These are phyloP conservation scores for Novymonas esmeraldas DNA, from an alignment of 208 protist species.

Conservation along the genomic window DNA sequence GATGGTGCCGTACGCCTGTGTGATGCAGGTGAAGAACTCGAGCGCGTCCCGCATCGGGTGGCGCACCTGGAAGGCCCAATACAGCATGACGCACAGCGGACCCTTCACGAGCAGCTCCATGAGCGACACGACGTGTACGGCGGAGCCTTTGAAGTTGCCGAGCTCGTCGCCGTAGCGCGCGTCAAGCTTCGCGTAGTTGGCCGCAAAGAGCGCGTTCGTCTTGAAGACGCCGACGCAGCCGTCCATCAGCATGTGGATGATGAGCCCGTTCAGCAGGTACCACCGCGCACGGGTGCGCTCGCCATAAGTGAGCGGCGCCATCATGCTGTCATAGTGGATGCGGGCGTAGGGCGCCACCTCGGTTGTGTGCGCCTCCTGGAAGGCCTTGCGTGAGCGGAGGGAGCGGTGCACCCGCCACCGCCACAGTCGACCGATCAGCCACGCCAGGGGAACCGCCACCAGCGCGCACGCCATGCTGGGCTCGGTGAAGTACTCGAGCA, in stretches of 20 bases:
- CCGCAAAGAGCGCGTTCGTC: slow-evolving; percentile 49
- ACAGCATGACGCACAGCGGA: slow-evolving; percentile 71
- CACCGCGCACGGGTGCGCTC: slow-evolving; percentile 70
- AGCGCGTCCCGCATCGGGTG: slow-evolving; percentile 61
- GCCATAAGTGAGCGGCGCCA: slow-evolving; percentile 41
- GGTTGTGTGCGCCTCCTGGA: slow-evolving; percentile 16
- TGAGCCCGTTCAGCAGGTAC: slow-evolving; percentile 80
- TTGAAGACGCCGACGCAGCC: slow-evolving; percentile 75
- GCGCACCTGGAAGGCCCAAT: slow-evolving; percentile 54
- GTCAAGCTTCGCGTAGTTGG: slow-evolving; percentile 76
- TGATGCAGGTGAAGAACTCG: slow-evolving; percentile 75
- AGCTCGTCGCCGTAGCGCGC: slow-evolving; percentile 52
- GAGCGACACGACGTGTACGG: slow-evolving; percentile 69
- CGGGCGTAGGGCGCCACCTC: slow-evolving; percentile 7
- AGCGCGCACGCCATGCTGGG: slow-evolving; percentile 47
- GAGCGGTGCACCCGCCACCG: slow-evolving; percentile 26
- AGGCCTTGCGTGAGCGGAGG: slow-evolving; percentile 16
- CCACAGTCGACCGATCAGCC: slow-evolving; percentile 31
- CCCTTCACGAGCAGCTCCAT: slow-evolving; percentile 65
- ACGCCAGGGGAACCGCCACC: slow-evolving; percentile 32
- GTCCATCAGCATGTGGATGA: slow-evolving; percentile 80
- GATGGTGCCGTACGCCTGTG: slow-evolving; percentile 68
- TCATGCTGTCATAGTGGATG: slow-evolving; percentile 33
- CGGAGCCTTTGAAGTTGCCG: slow-evolving; percentile 46
- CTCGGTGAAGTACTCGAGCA: slow-evolving; percentile 57